phyloP scores from a whole-genome alignment of 257 asterid species.

The Haberlea rhodopensis region DNA sequence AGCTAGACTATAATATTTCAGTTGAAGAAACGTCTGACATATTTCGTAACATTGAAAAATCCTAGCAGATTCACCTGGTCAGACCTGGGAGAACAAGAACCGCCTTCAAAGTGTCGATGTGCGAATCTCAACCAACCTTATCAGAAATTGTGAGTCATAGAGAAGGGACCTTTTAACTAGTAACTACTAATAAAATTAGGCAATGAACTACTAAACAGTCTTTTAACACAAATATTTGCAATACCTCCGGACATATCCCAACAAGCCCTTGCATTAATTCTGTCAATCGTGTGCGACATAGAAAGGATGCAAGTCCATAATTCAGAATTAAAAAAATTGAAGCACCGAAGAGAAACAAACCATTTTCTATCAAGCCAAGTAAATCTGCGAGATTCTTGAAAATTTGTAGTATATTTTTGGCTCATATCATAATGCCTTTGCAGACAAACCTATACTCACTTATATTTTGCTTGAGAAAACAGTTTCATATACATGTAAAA shows the following conservation, averaged over 20 bases:
- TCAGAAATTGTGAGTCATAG: slow-evolving; percentile 15
- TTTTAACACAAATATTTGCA: background rate
- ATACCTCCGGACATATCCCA: background rate
- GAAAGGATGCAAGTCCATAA: slow-evolving; percentile 1
- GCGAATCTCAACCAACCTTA: slow-evolving; percentile 35
- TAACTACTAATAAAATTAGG: slow-evolving; percentile 11
- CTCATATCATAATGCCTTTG: background rate
- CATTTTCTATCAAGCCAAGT: no score
- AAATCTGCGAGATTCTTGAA: slow-evolving; percentile 14
- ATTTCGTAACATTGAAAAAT: slow-evolving; percentile 14
- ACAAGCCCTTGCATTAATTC: background rate
- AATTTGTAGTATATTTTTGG: background rate
- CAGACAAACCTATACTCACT: background rate
- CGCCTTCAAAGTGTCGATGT: slow-evolving; percentile 37
- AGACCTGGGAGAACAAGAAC: slow-evolving; percentile 31
- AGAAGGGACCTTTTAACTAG: slow-evolving; percentile 1
- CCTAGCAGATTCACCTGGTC: slow-evolving; percentile 35
- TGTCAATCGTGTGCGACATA: background rate
- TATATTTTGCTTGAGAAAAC: background rate
- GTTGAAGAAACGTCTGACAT: background rate
- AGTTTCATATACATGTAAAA: background rate
- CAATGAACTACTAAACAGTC: slow-evolving; percentile 3
- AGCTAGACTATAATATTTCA: background rate
- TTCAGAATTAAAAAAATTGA: background rate
- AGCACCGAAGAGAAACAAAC: slow-evolving; percentile 2